Percentiles rank a stretch among this genome's conserved stretches.
Conservation (phyloP, 176 grass and related monocot species). For the Juncus effusus region DNA sequence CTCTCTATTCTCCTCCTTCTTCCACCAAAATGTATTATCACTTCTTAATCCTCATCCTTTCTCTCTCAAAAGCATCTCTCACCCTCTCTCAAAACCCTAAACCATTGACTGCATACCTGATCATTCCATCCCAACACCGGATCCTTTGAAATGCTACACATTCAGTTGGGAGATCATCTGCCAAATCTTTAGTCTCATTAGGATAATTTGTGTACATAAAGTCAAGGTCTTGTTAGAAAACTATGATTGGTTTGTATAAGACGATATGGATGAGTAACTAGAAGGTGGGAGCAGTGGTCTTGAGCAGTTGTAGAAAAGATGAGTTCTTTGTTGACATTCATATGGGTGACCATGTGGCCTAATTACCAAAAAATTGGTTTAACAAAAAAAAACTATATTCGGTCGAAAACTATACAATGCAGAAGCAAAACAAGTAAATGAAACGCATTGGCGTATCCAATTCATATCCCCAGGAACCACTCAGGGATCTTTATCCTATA, state of each 20-base stretch:
- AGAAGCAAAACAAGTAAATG: too few relatives aligned
- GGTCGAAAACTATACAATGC: too few relatives aligned
- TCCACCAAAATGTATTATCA: conserved; percentile 18
- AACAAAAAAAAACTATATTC: too few relatives aligned
- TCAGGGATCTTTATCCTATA: too few relatives aligned
- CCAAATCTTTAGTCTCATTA: neutral
- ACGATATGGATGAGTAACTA: neutral
- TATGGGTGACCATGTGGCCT: neutral
- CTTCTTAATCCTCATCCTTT: conserved; percentile 15
- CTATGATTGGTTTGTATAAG: neutral
- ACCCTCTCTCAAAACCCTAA: neutral
- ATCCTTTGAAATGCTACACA: conserved; percentile 25
- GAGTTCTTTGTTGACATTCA: conserved; percentile 27
- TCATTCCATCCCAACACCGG: conserved; percentile 25
- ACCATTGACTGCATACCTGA: too few relatives aligned
- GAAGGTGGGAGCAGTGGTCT: rapidly evolving
- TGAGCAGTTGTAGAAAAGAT: conserved; percentile 39
- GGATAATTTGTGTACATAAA: conserved; percentile 13
- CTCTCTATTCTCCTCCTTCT: neutral
- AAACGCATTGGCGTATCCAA: too few relatives aligned
- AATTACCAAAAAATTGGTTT: neutral
- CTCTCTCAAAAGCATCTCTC: neutral
- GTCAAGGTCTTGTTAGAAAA: neutral
- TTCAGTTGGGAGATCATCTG: neutral
- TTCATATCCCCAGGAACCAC: too few relatives aligned